Conservation (phyloP, 31 red algal genomes). For the Asparagopsis taxiformis region DNA sequence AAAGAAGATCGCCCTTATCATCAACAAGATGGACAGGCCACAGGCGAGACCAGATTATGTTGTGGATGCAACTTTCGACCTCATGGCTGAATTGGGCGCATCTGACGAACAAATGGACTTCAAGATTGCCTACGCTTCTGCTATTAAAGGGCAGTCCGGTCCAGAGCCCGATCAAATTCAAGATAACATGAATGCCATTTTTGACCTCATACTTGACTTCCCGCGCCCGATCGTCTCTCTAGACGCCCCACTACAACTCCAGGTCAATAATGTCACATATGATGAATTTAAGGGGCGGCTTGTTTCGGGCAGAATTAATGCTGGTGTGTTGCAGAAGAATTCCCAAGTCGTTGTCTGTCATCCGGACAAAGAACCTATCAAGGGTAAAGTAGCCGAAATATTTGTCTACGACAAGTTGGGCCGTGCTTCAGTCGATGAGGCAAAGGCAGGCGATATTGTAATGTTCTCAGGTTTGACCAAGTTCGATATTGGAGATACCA, state of each 20-base stretch:
- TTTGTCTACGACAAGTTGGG: constrained; percentile 92
- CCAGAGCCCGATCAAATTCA: constrained; percentile 46
- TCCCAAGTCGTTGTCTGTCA: constrained; percentile 64
- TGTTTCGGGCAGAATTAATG: constrained; percentile 74
- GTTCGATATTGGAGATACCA: constrained; percentile 91
- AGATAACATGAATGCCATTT: constrained; percentile 79
- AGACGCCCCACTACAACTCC: constrained; percentile 76
- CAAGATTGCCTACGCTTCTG: constrained; percentile 83
- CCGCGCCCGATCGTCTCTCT: constrained; percentile 66
- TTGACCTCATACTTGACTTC: constrained; percentile 81
- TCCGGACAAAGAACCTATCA: constrained; percentile 52
- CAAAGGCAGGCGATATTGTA: constrained; percentile 91
- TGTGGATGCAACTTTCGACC: constrained; percentile 82
- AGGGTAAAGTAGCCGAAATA: constrained; percentile 75
- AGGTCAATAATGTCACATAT: constrained; percentile 86
- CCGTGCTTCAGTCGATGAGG: constrained; percentile 58
- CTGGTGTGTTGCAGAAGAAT: constrained; percentile 58
- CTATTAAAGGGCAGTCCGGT: constrained; percentile 77
- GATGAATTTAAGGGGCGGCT: constrained; percentile 95
- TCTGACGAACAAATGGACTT: constrained; percentile 96
- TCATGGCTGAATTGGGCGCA: constrained; percentile 87
- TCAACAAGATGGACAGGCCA: constrained; percentile 96
- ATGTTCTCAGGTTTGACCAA: constrained; percentile 69
- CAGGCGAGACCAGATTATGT: constrained; percentile 78
- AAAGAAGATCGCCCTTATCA: constrained; percentile 76